Percentiles rank a stretch among this genome's conserved stretches.
Evolutionary conservation across 2,329 filamentous ascomycete species (phyloP).

Genomic region (Allantophomopsis lycopodina): DNA sequence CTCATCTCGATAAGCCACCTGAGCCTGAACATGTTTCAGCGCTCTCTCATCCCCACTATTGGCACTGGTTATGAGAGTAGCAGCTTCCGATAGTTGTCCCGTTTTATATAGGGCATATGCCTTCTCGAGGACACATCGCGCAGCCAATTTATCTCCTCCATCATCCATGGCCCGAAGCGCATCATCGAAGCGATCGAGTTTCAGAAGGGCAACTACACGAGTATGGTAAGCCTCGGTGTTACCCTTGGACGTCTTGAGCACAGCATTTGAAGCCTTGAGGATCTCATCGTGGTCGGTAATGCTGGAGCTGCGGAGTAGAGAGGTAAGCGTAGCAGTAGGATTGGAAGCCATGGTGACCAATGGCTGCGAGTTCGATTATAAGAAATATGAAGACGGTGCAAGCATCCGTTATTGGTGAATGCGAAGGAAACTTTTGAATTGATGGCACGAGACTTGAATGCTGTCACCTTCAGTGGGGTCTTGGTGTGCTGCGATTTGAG

Average conservation of each 20-base stretch:
- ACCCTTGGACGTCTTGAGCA: conserved; percentile 45
- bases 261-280: conserved; percentile 47
- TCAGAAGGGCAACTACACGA: conserved; percentile 61
- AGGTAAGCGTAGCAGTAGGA: conserved; percentile 15
- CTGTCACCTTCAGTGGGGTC: no score
- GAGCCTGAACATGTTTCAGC: conserved; percentile 40
- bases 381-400: no score
- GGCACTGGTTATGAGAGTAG: conserved; percentile 17
- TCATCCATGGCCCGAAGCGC: conserved; percentile 56
- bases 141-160: conserved; percentile 44
- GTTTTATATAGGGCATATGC: conserved; percentile 78
- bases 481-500: no score
- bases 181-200: conserved; percentile 72
- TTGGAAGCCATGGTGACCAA: conserved; percentile 15
- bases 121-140: conserved; percentile 51
- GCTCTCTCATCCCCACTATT: conserved; percentile 8
- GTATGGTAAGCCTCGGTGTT: conserved; percentile 49
- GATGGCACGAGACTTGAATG: no score
- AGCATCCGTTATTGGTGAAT: no score
- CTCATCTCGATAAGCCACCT: conserved; percentile 62
- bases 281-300: conserved; percentile 64
- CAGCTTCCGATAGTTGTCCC: conserved; percentile 53
- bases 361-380: no score
- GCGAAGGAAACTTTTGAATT: no score
- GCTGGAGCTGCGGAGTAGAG: conserved; percentile 32